Conservation (phyloP, 2,329 filamentous ascomycete species). For the Fusarium palustre region DNA sequence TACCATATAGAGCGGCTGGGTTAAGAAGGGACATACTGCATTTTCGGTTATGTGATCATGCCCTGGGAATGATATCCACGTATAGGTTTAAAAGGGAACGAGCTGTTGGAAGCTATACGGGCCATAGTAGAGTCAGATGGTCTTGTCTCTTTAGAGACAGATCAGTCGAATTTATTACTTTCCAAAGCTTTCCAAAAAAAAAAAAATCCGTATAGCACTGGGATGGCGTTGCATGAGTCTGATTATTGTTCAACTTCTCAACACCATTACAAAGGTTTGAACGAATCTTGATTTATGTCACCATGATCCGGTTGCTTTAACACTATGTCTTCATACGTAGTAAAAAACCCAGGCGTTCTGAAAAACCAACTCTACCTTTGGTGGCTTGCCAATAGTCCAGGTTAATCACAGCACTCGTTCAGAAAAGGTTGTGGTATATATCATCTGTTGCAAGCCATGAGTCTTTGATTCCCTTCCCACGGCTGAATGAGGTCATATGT, state of each 20-base stretch:
- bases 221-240: not conserved
- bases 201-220: not conserved
- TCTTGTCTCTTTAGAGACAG: not conserved
- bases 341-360: not conserved
- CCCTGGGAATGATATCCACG: slow-evolving; percentile 42
- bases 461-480: not conserved
- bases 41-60: slow-evolving; percentile 37
- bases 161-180: slow-evolving; percentile 12
- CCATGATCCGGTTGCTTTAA: not conserved
- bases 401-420: not conserved
- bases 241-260: too few relatives aligned
- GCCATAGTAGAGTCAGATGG: slow-evolving; percentile 7
- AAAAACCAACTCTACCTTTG: not conserved
- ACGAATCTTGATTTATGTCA: not conserved
- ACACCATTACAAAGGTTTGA: not conserved
- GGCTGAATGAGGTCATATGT: not conserved
- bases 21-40: slow-evolving; percentile 14
- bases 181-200: not conserved
- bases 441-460: not conserved
- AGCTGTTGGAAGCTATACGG: not conserved
- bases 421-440: too few relatives aligned
- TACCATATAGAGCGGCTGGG: slow-evolving; percentile 38
- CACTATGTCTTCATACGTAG: not conserved
- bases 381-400: not conserved
- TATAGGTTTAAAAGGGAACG: slow-evolving; percentile 33